These are phyloP conservation scores for Coniochaeta hoffmannii DNA, from an alignment of 2,329 filamentous ascomycete species.

Conservation along the genomic window DNA sequence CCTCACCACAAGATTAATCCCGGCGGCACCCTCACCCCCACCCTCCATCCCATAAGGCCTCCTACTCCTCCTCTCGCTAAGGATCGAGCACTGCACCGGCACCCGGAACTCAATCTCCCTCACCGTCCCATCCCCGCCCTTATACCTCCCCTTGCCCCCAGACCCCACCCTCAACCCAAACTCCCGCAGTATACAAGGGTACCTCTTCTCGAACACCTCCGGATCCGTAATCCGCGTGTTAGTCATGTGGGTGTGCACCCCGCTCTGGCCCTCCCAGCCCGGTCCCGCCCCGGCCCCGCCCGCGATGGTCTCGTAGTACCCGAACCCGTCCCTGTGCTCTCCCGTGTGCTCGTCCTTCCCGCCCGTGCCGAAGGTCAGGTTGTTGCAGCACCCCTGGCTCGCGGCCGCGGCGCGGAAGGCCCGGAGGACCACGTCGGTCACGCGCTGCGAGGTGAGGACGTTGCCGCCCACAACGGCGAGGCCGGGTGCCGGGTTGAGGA, in stretches of 20 bases:
- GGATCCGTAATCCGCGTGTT: conserved; percentile 20
- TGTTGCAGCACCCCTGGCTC: conserved; percentile 21
- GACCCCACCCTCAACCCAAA: conserved; percentile 17
- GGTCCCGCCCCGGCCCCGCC: conserved; percentile 24
- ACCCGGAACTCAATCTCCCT: conserved; percentile 23
- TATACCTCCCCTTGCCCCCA: conserved; percentile 19
- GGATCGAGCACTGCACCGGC: conserved; percentile 22
- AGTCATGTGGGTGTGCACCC: conserved; percentile 18
- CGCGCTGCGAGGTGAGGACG: conserved; percentile 21
- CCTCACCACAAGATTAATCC: conserved; percentile 20
- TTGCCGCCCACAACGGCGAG: conserved; percentile 34
- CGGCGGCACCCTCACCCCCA: conserved; percentile 16
- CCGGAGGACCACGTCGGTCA: conserved; percentile 24
- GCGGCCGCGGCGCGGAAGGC: conserved; percentile 18
- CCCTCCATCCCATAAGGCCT: conserved; percentile 24
- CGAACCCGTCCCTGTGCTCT: conserved; percentile 15
- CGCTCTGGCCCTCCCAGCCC: conserved; percentile 19
- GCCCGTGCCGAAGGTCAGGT: conserved; percentile 19
- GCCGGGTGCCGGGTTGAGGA: conserved; percentile 22
- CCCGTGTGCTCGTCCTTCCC: conserved; percentile 11
- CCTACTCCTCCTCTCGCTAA: conserved; percentile 24
- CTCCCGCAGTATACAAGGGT: conserved; percentile 19
- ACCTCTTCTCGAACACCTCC: conserved; percentile 23
- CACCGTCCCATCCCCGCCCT: conserved; percentile 22
- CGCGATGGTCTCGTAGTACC: conserved; percentile 28